phyloP scores from a whole-genome alignment of 2,329 filamentous ascomycete species.

The Helotiales sp. region DNA sequence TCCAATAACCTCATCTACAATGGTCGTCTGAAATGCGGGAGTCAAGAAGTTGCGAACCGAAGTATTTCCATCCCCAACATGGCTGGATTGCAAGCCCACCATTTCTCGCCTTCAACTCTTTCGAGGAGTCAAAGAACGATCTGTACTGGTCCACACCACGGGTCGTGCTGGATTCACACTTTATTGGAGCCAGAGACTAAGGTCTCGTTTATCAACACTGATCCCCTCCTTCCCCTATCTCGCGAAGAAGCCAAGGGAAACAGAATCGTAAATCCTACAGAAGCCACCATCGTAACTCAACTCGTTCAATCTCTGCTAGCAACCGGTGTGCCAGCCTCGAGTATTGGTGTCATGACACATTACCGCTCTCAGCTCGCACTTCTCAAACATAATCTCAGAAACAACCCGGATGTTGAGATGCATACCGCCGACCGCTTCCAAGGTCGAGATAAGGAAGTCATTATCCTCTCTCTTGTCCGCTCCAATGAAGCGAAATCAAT shows the following conservation, averaged over 20 bases:
- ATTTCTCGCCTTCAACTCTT: slow-evolving; percentile 49
- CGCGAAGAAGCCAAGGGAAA: slow-evolving; percentile 77
- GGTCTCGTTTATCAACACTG: slow-evolving; percentile 88
- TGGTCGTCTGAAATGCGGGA: slow-evolving; percentile 89
- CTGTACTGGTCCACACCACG: slow-evolving; percentile 49
- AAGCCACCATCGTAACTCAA: slow-evolving; percentile 75
- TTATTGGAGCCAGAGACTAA: slow-evolving; percentile 69
- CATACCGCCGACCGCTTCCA: slow-evolving; percentile 98
- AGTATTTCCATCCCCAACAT: slow-evolving; percentile 70
- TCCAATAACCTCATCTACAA: slow-evolving; percentile 92
- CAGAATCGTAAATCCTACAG: slow-evolving; percentile 84
- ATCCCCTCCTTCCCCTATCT: slow-evolving; percentile 62
- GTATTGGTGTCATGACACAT: slow-evolving; percentile 95
- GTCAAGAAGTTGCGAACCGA: slow-evolving; percentile 67
- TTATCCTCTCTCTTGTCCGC: slow-evolving; percentile 84
- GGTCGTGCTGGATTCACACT: slow-evolving; percentile 73
- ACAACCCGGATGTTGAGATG: slow-evolving; percentile 73
- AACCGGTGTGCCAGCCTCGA: slow-evolving; percentile 69
- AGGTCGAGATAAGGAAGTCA: slow-evolving; percentile 90
- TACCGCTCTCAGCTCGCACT: slow-evolving; percentile 90
- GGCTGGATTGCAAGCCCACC: slow-evolving; percentile 58
- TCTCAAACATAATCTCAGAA: slow-evolving; percentile 70
- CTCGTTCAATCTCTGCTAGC: slow-evolving; percentile 78
- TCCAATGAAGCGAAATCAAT: slow-evolving; percentile 81
- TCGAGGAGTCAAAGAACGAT: slow-evolving; percentile 47